These are phyloP conservation scores for Tardiomyces digboiensis DNA, from an alignment of 1,139 yeast species.

Conservation along the genomic window DNA sequence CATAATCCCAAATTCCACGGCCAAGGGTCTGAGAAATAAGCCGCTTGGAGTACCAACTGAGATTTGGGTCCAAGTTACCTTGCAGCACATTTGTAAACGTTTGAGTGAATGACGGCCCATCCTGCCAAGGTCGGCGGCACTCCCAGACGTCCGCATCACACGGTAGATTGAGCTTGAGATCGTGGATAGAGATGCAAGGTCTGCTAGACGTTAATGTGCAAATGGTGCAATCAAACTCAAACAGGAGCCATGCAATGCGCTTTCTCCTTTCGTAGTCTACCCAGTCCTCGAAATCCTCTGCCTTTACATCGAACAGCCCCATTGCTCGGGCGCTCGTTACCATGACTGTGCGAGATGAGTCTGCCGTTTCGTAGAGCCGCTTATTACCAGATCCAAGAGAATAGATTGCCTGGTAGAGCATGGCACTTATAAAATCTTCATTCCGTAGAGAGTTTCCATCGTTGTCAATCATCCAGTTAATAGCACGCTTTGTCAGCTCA, in stretches of 20 bases:
- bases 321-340: slow-evolving; percentile 10
- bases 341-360: slow-evolving; percentile 9
- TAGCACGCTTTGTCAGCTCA: slow-evolving; percentile 10
- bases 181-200: slow-evolving; percentile 11
- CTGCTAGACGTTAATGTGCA: slow-evolving; percentile 11
- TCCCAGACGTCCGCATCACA: slow-evolving; percentile 14
- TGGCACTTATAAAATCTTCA: slow-evolving; percentile 10
- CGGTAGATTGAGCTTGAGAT: slow-evolving; percentile 10
- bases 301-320: slow-evolving; percentile 10
- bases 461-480: slow-evolving; percentile 8
- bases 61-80: slow-evolving; percentile 2
- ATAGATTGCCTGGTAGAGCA: slow-evolving; percentile 6
- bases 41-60: slow-evolving; percentile 8
- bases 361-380: slow-evolving; percentile 12
- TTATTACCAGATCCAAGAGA: slow-evolving; percentile 13
- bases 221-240: slow-evolving; percentile 13
- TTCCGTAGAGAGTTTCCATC: slow-evolving; percentile 9
- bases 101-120: slow-evolving; percentile 5
- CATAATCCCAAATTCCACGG: slow-evolving; percentile 11
- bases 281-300: slow-evolving; percentile 7
- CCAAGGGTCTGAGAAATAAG: slow-evolving; percentile 12
- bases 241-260: slow-evolving; percentile 12
- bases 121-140: slow-evolving; percentile 6
- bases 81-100: slow-evolving; percentile 4
- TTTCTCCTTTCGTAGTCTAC: slow-evolving; percentile 6